Conservation (phyloP, 345 rosid genomes). For the Acer saccharum region DNA sequence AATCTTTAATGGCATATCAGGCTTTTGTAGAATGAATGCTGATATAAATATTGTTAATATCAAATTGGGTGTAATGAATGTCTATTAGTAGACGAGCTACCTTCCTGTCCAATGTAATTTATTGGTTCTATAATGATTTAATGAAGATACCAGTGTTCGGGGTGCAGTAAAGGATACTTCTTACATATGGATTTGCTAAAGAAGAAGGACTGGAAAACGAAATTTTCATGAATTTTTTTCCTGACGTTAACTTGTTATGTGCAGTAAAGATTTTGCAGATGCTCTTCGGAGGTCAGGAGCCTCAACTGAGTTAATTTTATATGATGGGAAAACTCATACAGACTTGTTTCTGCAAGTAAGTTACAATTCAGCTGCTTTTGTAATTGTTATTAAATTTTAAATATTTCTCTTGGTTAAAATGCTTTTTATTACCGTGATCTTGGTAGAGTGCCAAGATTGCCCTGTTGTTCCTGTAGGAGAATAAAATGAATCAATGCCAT, state of each 20-base stretch:
- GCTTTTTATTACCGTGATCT: neutral
- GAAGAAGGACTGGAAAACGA: neutral
- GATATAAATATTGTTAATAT: neutral
- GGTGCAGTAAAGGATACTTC: neutral
- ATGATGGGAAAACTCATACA: constrained; percentile 85
- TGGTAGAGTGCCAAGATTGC: neutral
- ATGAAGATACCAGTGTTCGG: neutral
- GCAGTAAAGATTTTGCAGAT: constrained; percentile 63
- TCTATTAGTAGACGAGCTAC: neutral
- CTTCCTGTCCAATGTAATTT: neutral
- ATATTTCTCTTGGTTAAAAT: neutral
- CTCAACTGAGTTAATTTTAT: constrained; percentile 56
- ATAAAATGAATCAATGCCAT: neutral
- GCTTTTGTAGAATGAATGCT: constrained; percentile 8
- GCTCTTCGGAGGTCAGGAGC: constrained; percentile 67
- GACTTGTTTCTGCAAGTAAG: constrained; percentile 93
- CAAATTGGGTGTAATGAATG: neutral
- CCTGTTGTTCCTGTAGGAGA: neutral
- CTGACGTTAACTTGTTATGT: constrained; percentile 22
- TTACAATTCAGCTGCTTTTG: constrained; percentile 6
- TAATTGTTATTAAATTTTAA: neutral
- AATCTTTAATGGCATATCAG: neutral
- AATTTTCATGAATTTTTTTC: neutral
- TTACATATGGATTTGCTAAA: neutral
- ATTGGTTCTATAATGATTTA: neutral